Evolutionary conservation across 2,329 filamentous ascomycete species (phyloP), one percentile per base, ranked within the genome.

Genomic region (Diaporthe vexans): DNA sequence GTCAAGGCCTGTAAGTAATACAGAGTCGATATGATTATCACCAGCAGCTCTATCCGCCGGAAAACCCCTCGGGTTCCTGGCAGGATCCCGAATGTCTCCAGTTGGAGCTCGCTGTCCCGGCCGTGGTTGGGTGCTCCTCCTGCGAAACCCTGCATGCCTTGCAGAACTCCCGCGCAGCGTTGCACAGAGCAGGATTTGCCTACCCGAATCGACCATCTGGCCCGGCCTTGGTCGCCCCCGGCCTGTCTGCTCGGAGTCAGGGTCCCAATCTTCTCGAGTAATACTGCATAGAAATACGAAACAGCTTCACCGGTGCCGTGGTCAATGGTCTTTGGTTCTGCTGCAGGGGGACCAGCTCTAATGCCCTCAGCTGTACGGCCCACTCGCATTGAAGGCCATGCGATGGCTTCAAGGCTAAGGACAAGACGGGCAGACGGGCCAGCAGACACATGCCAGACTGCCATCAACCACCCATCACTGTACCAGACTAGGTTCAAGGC

Each of bases 191-290:
- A 68, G 63, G 63, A 68, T 54, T 40, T 68, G 46, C 46, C 48
- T 68, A 68, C 29, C 63, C 48, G 63, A 68, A 68, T 54, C n/a
- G 63, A 68, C 63, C 63, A 67, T 54, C n/a, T 54, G 33, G 63
- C 63, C 63, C 63, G 46, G 29, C 63, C 63, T 52, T 51, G 63
- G 46, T 54, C 46, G n/a, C 46, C 63, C 51, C 48, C 13, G 29
- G 43, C 61, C 46, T 37, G 43, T 33, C 29, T 24, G 61, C 46
- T 67, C 29, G 61, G 61, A 52, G 46, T 68, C 63, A 68, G 63
- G 63, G 63, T 40, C 48, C 48, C 63, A 26, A 40, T 68, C 46
- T 68, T 68, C 33, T 68, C 63, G 63, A 68, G 63, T 68, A 54
- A 68, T 68, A 68, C 63, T 48, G 63, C 63, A 68, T 52, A 10